A percentile compares a stretch with the other conserved stretches of the same genome.
Evolutionary conservation across 257 asterid species (phyloP).

Genomic region (Ajuga chamaepitys): DNA sequence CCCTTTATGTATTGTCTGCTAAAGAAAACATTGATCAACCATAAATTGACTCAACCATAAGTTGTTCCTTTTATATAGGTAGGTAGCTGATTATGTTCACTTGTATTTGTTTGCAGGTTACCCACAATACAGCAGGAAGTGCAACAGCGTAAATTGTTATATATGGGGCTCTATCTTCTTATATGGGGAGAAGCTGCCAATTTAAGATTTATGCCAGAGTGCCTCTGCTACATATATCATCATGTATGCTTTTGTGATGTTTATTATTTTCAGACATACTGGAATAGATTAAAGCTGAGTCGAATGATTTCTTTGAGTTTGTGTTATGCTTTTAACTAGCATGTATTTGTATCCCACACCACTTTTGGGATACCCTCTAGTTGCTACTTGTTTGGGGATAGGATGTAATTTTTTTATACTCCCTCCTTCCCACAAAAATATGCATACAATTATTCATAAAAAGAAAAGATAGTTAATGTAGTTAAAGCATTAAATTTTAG

Average conservation of each 20-base stretch:
- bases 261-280: not conserved
- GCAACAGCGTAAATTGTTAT: constrained; percentile 88
- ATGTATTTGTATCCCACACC: not conserved
- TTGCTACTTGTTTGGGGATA: constrained; percentile 5
- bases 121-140: constrained; percentile 99
- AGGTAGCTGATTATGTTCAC: constrained; percentile 12
- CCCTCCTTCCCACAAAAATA: no score
- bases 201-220: constrained; percentile 97
- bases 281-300: not conserved
- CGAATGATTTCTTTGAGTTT: not conserved
- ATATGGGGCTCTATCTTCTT: constrained; percentile 90
- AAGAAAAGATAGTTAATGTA: no score
- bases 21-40: not conserved
- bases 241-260: constrained; percentile 55
- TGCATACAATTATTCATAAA: no score
- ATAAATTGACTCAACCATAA: not conserved
- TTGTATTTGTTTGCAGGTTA: constrained; percentile 47
- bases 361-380: not conserved
- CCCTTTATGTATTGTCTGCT: not conserved
- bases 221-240: constrained; percentile 95
- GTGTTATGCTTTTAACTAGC: constrained; percentile 1
- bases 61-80: not conserved
- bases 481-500: no score
- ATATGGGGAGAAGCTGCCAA: constrained; percentile 99
- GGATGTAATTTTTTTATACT: no score